Percentiles rank a stretch among this genome's conserved stretches.
Conservation (phyloP, 208 protist species). For the Trypanosoma cruzi region DNA sequence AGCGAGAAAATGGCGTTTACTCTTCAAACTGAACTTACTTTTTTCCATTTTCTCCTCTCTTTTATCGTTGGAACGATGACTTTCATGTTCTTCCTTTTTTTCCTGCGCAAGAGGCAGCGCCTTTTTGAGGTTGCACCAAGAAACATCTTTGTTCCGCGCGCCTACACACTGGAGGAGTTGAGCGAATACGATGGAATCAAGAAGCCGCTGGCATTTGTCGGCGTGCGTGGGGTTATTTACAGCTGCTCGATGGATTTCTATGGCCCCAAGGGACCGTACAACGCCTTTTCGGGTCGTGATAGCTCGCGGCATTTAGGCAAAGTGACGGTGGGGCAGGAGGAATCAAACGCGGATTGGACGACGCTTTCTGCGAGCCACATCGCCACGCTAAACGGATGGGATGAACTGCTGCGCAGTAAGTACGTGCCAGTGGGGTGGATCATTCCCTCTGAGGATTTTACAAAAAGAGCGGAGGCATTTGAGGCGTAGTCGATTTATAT, state of each 20-base stretch:
- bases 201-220: constrained; percentile 73
- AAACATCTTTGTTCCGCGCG: constrained; percentile 63
- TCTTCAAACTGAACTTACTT: constrained; percentile 14
- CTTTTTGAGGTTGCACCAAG: constrained; percentile 46
- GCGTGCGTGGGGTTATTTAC: constrained; percentile 88
- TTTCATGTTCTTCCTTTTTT: constrained; percentile 20
- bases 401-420: constrained; percentile 80
- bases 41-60: constrained; percentile 21
- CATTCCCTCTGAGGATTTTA: constrained; percentile 52
- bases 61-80: constrained; percentile 22
- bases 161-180: constrained; percentile 82
- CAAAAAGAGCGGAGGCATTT: constrained; percentile 48
- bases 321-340: constrained; percentile 71
- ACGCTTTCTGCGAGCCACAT: constrained; percentile 63
- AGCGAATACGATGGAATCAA: constrained; percentile 69
- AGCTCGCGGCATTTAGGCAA: constrained; percentile 87
- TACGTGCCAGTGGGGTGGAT: constrained; percentile 85
- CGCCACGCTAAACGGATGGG: constrained; percentile 85
- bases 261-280: constrained; percentile 76
- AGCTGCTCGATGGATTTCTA: constrained; percentile 80
- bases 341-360: constrained; percentile 87
- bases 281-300: constrained; percentile 86
- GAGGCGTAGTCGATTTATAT: constrained; percentile 27
- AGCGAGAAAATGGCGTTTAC: constrained; percentile 18
- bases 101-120: constrained; percentile 39